phyloP scores from a whole-genome alignment of 805 yeast species.

The Isabelozyma pseudorhagii region DNA sequence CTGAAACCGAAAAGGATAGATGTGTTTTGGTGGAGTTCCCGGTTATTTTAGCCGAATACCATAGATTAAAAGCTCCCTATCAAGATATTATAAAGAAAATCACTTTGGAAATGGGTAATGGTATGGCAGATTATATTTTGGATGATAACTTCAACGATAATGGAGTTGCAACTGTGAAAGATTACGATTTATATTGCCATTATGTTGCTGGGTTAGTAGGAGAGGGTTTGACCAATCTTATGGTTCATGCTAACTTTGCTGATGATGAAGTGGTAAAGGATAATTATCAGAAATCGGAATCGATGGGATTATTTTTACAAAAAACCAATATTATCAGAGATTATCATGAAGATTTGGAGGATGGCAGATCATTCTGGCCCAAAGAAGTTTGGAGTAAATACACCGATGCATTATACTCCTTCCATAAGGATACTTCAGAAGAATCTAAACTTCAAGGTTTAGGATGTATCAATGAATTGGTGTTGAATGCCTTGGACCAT shows the following conservation, averaged over 20 bases:
- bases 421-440: constrained; percentile 36
- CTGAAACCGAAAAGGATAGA: constrained; percentile 78
- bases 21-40: constrained; percentile 79
- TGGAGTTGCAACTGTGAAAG: constrained; percentile 76
- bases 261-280: constrained; percentile 46
- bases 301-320: constrained; percentile 95
- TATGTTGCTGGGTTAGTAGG: constrained; percentile 98
- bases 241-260: constrained; percentile 73
- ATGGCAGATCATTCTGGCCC: constrained; percentile 96
- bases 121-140: constrained; percentile 91
- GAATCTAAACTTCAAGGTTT: constrained; percentile 57
- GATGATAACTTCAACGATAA: constrained; percentile 73
- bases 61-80: constrained; percentile 67
- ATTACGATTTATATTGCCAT: constrained; percentile 89
- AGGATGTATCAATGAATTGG: constrained; percentile 76
- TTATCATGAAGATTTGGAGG: constrained; percentile 85
- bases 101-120: constrained; percentile 87
- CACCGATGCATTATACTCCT: constrained; percentile 59
- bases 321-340: constrained; percentile 96
- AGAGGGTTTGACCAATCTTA: constrained; percentile 84
- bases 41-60: constrained; percentile 64
- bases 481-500: constrained; percentile 74
- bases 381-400: constrained; percentile 87
- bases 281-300: constrained; percentile 59
- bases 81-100: constrained; percentile 77